phyloP scores from a whole-genome alignment of 345 rosid genomes.

The Pugionium cornutum region DNA sequence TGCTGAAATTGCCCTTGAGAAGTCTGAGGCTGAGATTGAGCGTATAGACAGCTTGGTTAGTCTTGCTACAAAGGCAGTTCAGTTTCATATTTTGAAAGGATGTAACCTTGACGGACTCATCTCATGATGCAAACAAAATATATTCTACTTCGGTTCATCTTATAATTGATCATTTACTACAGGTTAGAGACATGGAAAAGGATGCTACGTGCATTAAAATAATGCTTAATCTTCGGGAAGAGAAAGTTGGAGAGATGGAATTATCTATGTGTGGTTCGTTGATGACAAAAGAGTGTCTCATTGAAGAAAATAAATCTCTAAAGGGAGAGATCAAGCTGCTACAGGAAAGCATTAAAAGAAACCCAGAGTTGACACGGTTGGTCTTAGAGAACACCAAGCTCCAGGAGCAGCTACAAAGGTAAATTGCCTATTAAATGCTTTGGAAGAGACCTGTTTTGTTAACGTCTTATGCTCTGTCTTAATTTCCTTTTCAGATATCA shows the following conservation, averaged over 20 bases:
- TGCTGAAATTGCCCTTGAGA: slow-evolving; percentile 52
- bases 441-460: slow-evolving; percentile 12
- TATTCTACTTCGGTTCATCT: slow-evolving; percentile 24
- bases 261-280: slow-evolving; percentile 47
- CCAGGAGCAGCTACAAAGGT: slow-evolving; percentile 67
- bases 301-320: slow-evolving; percentile 62
- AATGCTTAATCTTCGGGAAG: slow-evolving; percentile 63
- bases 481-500: slow-evolving; percentile 58
- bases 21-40: slow-evolving; percentile 65
- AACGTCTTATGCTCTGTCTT: slow-evolving; percentile 20
- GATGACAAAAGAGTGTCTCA: slow-evolving; percentile 55
- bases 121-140: slow-evolving; percentile 10
- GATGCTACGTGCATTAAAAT: slow-evolving; percentile 55
- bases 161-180: slow-evolving; percentile 40
- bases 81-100: slow-evolving; percentile 11
- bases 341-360: slow-evolving; percentile 53
- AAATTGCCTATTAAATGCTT: slow-evolving; percentile 39
- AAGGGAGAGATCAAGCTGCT: slow-evolving; percentile 70
- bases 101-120: slow-evolving; percentile 15
- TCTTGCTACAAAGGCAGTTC: slow-evolving; percentile 32
- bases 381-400: slow-evolving; percentile 69
- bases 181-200: slow-evolving; percentile 65
- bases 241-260: slow-evolving; percentile 63
- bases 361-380: slow-evolving; percentile 60
- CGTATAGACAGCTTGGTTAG: slow-evolving; percentile 61